Percentiles rank a stretch among this genome's conserved stretches.
phyloP scores from a whole-genome alignment of 345 rosid genomes.

The Passiflora organensis region DNA sequence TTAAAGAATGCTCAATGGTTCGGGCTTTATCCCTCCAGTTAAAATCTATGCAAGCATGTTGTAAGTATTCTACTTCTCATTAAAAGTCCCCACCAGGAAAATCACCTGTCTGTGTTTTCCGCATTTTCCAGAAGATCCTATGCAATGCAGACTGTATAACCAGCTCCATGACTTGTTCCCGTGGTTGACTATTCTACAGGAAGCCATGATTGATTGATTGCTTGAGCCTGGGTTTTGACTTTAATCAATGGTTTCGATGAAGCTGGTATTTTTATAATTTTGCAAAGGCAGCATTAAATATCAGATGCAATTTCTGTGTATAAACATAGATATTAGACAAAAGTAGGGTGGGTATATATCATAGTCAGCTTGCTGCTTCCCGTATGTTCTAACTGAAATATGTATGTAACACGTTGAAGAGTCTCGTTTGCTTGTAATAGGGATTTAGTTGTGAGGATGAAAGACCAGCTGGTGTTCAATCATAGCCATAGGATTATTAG shows the following conservation, averaged over 20 bases:
- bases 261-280: slow-evolving; percentile 6
- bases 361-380: too few species aligned
- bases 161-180: slow-evolving; percentile 1
- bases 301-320: slow-evolving; percentile 21
- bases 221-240: slow-evolving; percentile 13
- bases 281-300: slow-evolving; percentile 23
- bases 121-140: too few species aligned
- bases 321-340: slow-evolving; percentile 15
- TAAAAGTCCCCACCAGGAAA: too few species aligned
- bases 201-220: slow-evolving; percentile 21
- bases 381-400: too few species aligned
- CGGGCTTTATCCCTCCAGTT: slow-evolving; percentile 6
- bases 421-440: too few species aligned
- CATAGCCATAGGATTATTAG: too few species aligned
- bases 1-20: slow-evolving; percentile 9
- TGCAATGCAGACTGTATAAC: too few species aligned
- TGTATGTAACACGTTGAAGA: too few species aligned
- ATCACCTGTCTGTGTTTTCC: too few species aligned
- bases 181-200: slow-evolving; percentile 17
- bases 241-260: slow-evolving; percentile 1
- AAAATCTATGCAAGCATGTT: background rate
- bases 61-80: too few species aligned
- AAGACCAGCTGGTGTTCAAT: too few species aligned
- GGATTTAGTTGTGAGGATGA: too few species aligned
- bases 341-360: slow-evolving; percentile 3